Conservation (phyloP, 176 grass and related monocot genomes). For the Aegilops bicornis region DNA sequence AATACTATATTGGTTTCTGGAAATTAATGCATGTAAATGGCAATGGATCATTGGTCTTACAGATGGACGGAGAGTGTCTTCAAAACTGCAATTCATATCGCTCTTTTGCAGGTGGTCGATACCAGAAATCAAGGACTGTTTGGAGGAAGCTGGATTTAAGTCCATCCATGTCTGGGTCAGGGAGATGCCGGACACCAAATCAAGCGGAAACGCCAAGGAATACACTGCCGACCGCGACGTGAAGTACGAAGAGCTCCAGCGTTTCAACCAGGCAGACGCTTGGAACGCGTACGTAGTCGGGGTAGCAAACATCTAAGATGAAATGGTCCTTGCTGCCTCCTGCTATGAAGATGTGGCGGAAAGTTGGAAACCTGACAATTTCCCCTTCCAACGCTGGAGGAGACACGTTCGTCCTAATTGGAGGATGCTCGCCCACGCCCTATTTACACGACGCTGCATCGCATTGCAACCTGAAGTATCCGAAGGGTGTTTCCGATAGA, state of each 20-base stretch:
- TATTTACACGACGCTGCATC: no score
- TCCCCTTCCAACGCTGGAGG: neutral
- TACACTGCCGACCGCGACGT: conserved; percentile 63
- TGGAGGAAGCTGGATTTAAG: conserved; percentile 91
- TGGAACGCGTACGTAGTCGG: conserved; percentile 90
- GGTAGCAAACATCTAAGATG: conserved; percentile 55
- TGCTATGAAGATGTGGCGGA: neutral
- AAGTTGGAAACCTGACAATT: neutral
- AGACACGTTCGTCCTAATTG: neutral
- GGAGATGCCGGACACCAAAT: conserved; percentile 78
- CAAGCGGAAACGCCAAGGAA: conserved; percentile 56
- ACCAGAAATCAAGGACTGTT: conserved; percentile 87
- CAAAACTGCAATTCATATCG: neutral
- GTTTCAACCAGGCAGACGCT: conserved; percentile 78
- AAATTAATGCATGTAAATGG: neutral
- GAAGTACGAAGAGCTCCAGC: conserved; percentile 69
- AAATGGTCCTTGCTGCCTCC: neutral
- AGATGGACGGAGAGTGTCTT: neutral
- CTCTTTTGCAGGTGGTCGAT: conserved; percentile 70
- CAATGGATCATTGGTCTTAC: neutral
- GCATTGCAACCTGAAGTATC: no score
- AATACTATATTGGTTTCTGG: neutral
- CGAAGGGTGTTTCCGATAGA: no score
- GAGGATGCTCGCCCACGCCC: no score
- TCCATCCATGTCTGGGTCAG: conserved; percentile 67